Evolutionary conservation across 78 protist species (phyloP), one percentile per base, ranked within the genome.

Genomic region (Protostelium mycophagum): DNA sequence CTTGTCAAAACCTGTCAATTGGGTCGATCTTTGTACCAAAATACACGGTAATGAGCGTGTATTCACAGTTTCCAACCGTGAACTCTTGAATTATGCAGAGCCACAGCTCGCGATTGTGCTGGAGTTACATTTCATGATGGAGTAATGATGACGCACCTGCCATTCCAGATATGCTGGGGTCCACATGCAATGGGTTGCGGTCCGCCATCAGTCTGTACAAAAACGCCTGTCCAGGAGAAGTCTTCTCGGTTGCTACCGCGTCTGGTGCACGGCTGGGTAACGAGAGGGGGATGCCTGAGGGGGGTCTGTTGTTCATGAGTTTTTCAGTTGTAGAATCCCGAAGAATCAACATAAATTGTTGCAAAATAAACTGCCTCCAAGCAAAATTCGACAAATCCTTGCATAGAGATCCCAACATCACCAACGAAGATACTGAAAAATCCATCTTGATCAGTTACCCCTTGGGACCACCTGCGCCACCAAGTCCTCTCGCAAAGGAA

Each of bases 171-270:
- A 91, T 86, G 29, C 35, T 86, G 35, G 94, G 94, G 63, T 91
- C 94, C 0, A 35, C 85, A 87, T 91, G 94, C 0, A 91, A 38
- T 87, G 94, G 94, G 36, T 91, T 91, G 25, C 88, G 35, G 83
- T 91, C 94, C 35, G 91, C 94, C 0, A 91, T 87, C 0, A 91
- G 37, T 36, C 94, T 34, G 36, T 91, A 91, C 23, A 91, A 37
- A 0, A 88, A 35, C 35, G 94, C 94, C 38, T 86, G 91, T 83
- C 89, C 94, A 31, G 35, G 51, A 25, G 91, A 37, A 9, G 93
- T 91, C 9, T n/a, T 38, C 36, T 83, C 83, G n/a, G 1, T 31
- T 31, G 28, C 51, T 16, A 38, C 63, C 34, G 93, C 93, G 85
- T 91, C 90, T 34, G 88, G 87, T 34, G 38, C 28, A 36, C 84